Conservation (phyloP, 1,139 yeast species). For the Petasospora rhodanensis region DNA sequence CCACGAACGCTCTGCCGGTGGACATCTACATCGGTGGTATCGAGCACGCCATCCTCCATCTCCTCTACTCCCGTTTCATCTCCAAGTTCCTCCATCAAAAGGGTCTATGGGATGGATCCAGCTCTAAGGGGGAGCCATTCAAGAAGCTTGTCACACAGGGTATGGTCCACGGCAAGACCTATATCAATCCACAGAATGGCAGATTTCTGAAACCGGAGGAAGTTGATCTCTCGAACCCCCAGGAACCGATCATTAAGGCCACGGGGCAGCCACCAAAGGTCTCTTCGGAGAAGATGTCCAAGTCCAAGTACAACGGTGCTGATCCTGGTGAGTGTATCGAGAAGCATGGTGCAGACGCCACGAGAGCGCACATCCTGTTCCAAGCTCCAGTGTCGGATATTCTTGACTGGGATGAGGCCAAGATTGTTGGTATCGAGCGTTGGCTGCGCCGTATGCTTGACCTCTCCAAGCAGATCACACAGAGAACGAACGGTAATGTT, state of each 20-base stretch:
- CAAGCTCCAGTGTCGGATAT: constrained; percentile 86
- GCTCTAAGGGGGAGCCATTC: constrained; percentile 70
- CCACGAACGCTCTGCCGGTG: constrained; percentile 65
- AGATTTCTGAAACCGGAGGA: constrained; percentile 77
- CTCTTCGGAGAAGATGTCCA: constrained; percentile 89
- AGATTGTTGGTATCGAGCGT: constrained; percentile 80
- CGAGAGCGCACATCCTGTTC: constrained; percentile 89
- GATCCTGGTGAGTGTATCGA: constrained; percentile 77
- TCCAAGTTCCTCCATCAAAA: constrained; percentile 68
- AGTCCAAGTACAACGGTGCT: constrained; percentile 90
- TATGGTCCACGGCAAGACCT: constrained; percentile 95
- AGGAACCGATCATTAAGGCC: constrained; percentile 41
- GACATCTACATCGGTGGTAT: constrained; percentile 92
- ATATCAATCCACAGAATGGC: constrained; percentile 64
- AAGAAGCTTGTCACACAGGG: constrained; percentile 84
- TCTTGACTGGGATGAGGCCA: constrained; percentile 84
- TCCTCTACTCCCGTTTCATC: constrained; percentile 79
- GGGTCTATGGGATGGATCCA: constrained; percentile 55
- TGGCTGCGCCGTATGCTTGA: constrained; percentile 68
- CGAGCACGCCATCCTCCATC: constrained; percentile 92
- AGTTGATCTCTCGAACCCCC: constrained; percentile 39
- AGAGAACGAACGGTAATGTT: constrained; percentile 1
- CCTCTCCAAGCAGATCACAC: constrained; percentile 29
- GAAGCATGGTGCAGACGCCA: constrained; percentile 91
- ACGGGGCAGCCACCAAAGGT: constrained; percentile 51